A percentile compares a stretch with the other conserved stretches of the same genome.
phyloP scores from a whole-genome alignment of 2,329 filamentous ascomycete genomes.

The Colletotrichum sp. region DNA sequence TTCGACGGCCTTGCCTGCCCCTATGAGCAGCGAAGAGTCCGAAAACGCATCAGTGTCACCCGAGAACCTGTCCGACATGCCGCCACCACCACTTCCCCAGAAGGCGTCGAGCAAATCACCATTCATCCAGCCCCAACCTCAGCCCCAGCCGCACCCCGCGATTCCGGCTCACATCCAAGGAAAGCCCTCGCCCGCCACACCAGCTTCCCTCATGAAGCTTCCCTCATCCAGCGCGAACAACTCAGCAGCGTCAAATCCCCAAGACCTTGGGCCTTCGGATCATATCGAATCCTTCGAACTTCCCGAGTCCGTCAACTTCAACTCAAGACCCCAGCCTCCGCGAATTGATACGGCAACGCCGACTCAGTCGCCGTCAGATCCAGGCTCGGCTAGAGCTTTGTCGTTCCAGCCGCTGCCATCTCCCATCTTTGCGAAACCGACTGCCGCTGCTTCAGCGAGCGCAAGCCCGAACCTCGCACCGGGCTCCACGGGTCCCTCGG shows the following conservation, averaged over 20 bases:
- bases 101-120: slow-evolving; percentile 71
- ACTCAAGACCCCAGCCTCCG: slow-evolving; percentile 46
- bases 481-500: slow-evolving; percentile 49
- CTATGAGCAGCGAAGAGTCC: slow-evolving; percentile 54
- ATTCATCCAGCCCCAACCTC: slow-evolving; percentile 63
- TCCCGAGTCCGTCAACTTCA: slow-evolving; percentile 70
- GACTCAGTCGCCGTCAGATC: slow-evolving; percentile 43
- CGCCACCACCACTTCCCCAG: slow-evolving; percentile 70
- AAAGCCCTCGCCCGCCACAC: slow-evolving; percentile 74
- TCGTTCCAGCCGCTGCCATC: slow-evolving; percentile 54
- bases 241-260: slow-evolving; percentile 37
- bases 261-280: slow-evolving; percentile 49
- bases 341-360: slow-evolving; percentile 58
- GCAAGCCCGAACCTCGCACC: slow-evolving; percentile 71
- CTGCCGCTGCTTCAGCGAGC: slow-evolving; percentile 56
- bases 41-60: slow-evolving; percentile 73
- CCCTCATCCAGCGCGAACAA: slow-evolving; percentile 56
- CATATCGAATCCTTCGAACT: slow-evolving; percentile 67
- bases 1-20: slow-evolving; percentile 15
- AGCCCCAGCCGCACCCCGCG: slow-evolving; percentile 24
- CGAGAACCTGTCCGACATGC: slow-evolving; percentile 69
- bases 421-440: slow-evolving; percentile 47
- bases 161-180: slow-evolving; percentile 34
- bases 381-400: slow-evolving; percentile 54
- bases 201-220: slow-evolving; percentile 86